Evolutionary conservation across 371 early-diverging fungal species (phyloP).

Genomic region (Mucor circinelloides): DNA sequence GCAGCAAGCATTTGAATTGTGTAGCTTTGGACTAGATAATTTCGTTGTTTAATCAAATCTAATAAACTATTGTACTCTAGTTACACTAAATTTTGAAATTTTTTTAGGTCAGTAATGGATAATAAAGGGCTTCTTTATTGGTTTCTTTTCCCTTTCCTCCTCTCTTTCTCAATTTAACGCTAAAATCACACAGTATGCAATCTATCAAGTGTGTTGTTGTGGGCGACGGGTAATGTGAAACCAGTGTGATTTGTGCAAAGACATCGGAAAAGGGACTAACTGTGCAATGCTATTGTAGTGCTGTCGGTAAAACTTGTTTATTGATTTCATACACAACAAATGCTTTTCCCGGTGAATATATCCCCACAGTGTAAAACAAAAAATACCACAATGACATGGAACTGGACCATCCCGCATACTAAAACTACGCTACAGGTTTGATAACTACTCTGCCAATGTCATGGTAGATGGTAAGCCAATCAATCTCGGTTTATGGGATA

Average conservation of each 20-base stretch:
- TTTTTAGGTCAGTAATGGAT: background rate
- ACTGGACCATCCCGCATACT: background rate
- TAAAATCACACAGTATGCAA: conserved; percentile 65
- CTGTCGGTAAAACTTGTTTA: conserved; percentile 95
- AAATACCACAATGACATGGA: background rate
- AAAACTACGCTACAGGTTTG: conserved; percentile 65
- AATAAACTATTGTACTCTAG: conserved; percentile 9
- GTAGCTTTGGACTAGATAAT: conserved; percentile 41
- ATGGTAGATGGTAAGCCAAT: conserved; percentile 95
- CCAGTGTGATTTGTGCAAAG: background rate
- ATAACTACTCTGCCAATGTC: conserved; percentile 95
- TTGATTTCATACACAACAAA: conserved; percentile 96
- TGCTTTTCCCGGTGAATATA: conserved; percentile 97
- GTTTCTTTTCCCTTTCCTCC: conserved; percentile 2
- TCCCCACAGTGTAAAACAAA: conserved; percentile 90
- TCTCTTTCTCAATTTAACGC: background rate
- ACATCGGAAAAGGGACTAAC: background rate
- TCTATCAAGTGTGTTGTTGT: conserved; percentile 98
- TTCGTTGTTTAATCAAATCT: conserved; percentile 31
- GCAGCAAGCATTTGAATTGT: conserved; percentile 35
- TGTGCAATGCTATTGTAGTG: conserved; percentile 48
- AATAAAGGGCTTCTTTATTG: conserved; percentile 4
- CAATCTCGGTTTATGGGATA: conserved; percentile 98
- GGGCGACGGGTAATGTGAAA: conserved; percentile 85
- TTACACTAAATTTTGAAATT: conserved; percentile 4